A percentile compares a stretch with the other conserved stretches of the same genome.
Evolutionary conservation across 441 rosid species (phyloP).

Genomic region (Aquilaria agallochum): DNA sequence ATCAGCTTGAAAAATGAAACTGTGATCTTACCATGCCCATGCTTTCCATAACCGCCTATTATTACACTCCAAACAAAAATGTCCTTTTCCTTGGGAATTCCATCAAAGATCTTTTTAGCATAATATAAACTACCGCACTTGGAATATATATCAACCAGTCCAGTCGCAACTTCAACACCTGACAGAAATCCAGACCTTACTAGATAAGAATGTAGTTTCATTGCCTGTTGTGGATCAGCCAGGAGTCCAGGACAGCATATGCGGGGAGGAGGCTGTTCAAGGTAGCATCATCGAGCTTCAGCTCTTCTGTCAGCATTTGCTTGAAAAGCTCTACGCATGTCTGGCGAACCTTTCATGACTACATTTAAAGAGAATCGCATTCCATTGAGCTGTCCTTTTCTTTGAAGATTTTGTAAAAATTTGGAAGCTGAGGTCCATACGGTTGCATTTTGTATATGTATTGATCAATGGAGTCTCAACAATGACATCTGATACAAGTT

Average conservation of each 20-base stretch:
- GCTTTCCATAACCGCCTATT: conserved; percentile 52
- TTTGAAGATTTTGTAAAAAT: conserved; percentile 44
- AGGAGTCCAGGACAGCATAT: conserved; percentile 27
- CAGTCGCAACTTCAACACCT: conserved; percentile 38
- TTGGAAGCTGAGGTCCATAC: conserved; percentile 32
- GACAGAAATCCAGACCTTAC: conserved; percentile 46
- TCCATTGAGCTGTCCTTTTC: conserved; percentile 51
- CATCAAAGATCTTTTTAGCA: conserved; percentile 44
- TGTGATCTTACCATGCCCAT: conserved; percentile 51
- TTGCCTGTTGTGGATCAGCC: conserved; percentile 47
- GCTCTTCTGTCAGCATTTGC: conserved; percentile 37
- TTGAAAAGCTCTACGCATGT: conserved; percentile 45
- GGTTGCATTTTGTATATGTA: conserved; percentile 65
- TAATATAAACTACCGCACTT: conserved; percentile 54
- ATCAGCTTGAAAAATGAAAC: conserved; percentile 49
- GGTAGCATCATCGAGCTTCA: conserved; percentile 46
- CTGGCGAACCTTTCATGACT: conserved; percentile 36
- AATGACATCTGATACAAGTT: conserved; percentile 26
- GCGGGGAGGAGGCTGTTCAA: conserved; percentile 63
- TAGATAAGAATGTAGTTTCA: conserved; percentile 45
- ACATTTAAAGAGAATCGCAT: conserved; percentile 48
- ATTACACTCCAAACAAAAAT: conserved; percentile 55
- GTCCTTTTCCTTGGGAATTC: conserved; percentile 48
- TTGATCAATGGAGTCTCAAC: conserved; percentile 58
- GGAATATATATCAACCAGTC: conserved; percentile 46